These are phyloP conservation scores for Parastagonospora avenae DNA, from an alignment of 2,329 filamentous ascomycete species.

Conservation along the genomic window DNA sequence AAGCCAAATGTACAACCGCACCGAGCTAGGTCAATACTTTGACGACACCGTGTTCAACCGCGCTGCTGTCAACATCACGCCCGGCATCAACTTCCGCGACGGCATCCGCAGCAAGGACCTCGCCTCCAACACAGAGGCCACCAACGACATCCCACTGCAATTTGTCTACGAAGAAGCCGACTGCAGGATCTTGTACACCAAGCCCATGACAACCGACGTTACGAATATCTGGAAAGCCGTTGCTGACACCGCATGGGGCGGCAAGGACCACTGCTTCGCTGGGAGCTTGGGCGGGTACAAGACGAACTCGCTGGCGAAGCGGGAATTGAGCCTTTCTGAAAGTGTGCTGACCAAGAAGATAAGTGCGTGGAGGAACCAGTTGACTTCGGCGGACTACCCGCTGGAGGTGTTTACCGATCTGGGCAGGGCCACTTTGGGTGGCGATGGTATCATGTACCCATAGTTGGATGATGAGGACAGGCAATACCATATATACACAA, in stretches of 20 bases:
- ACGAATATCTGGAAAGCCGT: slow-evolving; percentile 59
- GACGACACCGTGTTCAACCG: slow-evolving; percentile 38
- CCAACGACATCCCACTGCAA: slow-evolving; percentile 57
- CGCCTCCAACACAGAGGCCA: neutral
- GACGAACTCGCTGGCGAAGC: slow-evolving; percentile 23
- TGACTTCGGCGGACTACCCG: slow-evolving; percentile 38
- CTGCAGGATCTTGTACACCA: slow-evolving; percentile 66
- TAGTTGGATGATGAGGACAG: neutral
- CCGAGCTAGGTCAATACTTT: slow-evolving; percentile 40
- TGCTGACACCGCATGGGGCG: slow-evolving; percentile 43
- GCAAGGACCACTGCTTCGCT: slow-evolving; percentile 39
- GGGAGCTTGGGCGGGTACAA: slow-evolving; percentile 29
- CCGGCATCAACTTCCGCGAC: slow-evolving; percentile 47
- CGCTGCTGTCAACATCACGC: slow-evolving; percentile 35
- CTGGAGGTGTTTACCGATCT: slow-evolving; percentile 42
- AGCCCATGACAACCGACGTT: slow-evolving; percentile 59
- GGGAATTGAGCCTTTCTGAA: slow-evolving; percentile 29
- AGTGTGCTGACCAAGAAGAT: slow-evolving; percentile 32
- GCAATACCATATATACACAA: too few relatives aligned
- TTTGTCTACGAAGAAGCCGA: slow-evolving; percentile 67
- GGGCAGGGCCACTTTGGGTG: neutral
- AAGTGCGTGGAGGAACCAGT: slow-evolving; percentile 35
- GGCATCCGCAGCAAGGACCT: slow-evolving; percentile 51
- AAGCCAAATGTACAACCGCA: slow-evolving; percentile 33
- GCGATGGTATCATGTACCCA: slow-evolving; percentile 1